phyloP scores from a whole-genome alignment of 805 yeast species.

The Monosporozyma yasuniensis region DNA sequence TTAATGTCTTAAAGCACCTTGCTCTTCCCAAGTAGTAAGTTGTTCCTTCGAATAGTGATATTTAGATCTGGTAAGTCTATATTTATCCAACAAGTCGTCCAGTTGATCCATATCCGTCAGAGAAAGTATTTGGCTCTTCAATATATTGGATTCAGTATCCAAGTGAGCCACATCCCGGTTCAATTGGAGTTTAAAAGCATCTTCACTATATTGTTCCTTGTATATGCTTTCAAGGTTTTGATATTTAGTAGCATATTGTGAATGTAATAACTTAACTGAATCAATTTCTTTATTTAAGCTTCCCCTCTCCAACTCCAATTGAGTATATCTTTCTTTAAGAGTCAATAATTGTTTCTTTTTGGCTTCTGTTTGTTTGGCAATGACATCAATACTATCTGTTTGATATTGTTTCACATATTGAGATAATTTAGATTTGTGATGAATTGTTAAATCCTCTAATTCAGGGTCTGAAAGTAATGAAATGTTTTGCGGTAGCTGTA shows the following conservation, averaged over 20 bases:
- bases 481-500: slow-evolving; percentile 18
- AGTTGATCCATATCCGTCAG: slow-evolving; percentile 23
- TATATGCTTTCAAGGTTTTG: slow-evolving; percentile 30
- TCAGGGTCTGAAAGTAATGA: slow-evolving; percentile 20
- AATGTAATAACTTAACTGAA: slow-evolving; percentile 22
- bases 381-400: slow-evolving; percentile 7
- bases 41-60: slow-evolving; percentile 42
- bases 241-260: slow-evolving; percentile 30
- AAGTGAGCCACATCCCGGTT: slow-evolving; percentile 27
- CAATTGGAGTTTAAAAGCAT: slow-evolving; percentile 28
- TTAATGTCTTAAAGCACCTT: slow-evolving; percentile 8
- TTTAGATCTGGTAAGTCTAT: slow-evolving; percentile 33
- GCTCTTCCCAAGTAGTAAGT: slow-evolving; percentile 35
- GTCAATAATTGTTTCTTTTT: slow-evolving; percentile 7
- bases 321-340: slow-evolving; percentile 16
- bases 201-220: slow-evolving; percentile 33
- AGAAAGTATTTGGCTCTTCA: slow-evolving; percentile 8
- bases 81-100: slow-evolving; percentile 35
- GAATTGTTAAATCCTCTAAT: slow-evolving; percentile 13
- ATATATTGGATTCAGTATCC: slow-evolving; percentile 16
- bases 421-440: slow-evolving; percentile 12
- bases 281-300: slow-evolving; percentile 22
- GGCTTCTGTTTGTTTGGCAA: slow-evolving; percentile 8
- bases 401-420: slow-evolving; percentile 20
- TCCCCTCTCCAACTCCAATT: slow-evolving; percentile 20